phyloP scores from a whole-genome alignment of 2,329 filamentous ascomycete genomes.

The Diaporthe destruens region DNA sequence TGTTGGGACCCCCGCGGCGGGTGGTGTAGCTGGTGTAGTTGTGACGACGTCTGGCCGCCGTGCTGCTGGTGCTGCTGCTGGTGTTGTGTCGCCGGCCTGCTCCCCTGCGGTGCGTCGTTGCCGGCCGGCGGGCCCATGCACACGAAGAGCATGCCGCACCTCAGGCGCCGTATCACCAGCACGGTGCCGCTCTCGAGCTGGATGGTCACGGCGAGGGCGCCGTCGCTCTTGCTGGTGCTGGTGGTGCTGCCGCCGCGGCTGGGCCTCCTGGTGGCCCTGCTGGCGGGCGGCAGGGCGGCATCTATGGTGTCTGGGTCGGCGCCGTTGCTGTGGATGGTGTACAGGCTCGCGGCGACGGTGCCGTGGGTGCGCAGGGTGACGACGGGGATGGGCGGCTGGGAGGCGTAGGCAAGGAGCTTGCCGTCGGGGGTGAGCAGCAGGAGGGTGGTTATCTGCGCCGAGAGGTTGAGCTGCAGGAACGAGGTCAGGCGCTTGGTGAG shows the following conservation, averaged over 20 bases:
- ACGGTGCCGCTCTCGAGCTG: conserved; percentile 69
- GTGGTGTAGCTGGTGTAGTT: conserved; percentile 20
- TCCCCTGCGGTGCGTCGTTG: conserved; percentile 35
- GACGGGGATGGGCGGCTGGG: conserved; percentile 61
- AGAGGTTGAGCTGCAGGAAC: conserved; percentile 71
- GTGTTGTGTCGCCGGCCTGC: conserved; percentile 31
- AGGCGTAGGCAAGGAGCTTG: conserved; percentile 74
- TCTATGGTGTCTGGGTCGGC: conserved; percentile 55
- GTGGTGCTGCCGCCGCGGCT: conserved; percentile 36
- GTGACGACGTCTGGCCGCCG: conserved; percentile 21
- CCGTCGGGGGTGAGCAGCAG: conserved; percentile 71
- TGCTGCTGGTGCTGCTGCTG: conserved; percentile 35
- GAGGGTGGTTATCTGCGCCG: conserved; percentile 68
- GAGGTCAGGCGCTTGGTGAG: conserved; percentile 74
- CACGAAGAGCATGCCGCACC: conserved; percentile 72
- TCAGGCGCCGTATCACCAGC: conserved; percentile 69
- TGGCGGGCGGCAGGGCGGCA: conserved; percentile 47
- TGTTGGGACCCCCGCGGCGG: background rate
- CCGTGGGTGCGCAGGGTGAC: conserved; percentile 71
- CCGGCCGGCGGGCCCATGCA: conserved; percentile 61
- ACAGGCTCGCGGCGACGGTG: conserved; percentile 73
- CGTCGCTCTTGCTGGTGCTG: conserved; percentile 35
- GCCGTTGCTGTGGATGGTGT: conserved; percentile 67
- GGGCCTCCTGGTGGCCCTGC: conserved; percentile 40
- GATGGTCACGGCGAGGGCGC: conserved; percentile 61